These are phyloP conservation scores for Russula foetens DNA, from an alignment of 768 basidiomycete species.

Conservation along the genomic window DNA sequence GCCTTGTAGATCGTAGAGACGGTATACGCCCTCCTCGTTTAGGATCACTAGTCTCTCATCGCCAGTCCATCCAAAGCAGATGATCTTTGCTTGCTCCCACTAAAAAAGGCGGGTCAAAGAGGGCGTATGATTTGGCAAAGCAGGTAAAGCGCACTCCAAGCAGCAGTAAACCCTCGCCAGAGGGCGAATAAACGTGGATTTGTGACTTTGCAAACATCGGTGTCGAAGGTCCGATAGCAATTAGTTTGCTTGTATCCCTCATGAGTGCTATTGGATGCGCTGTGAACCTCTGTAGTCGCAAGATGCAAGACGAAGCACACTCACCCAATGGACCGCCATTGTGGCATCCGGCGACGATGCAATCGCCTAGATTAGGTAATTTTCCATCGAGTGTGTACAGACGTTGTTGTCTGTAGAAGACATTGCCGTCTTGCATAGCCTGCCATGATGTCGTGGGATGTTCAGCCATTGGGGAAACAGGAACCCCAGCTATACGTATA, in stretches of 20 bases:
- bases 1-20: slow-evolving; percentile 81
- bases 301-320: slow-evolving; percentile 19
- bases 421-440: slow-evolving; percentile 78
- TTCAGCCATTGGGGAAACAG: slow-evolving; percentile 37
- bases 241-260: slow-evolving; percentile 73
- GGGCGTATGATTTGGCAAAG: neutral
- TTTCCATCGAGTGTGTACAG: slow-evolving; percentile 79
- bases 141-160: slow-evolving; percentile 57
- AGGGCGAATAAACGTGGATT: slow-evolving; percentile 81
- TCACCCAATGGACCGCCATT: slow-evolving; percentile 87
- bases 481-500: too few species aligned
- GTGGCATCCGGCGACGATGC: slow-evolving; percentile 70
- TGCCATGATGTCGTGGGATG: slow-evolving; percentile 86
- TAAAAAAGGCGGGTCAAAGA: slow-evolving; percentile 29
- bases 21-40: slow-evolving; percentile 88
- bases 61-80: slow-evolving; percentile 78
- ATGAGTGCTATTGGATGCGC: slow-evolving; percentile 56
- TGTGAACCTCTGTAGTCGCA: neutral
- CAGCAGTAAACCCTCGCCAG: slow-evolving; percentile 61
- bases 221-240: slow-evolving; percentile 56
- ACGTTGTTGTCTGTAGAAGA: slow-evolving; percentile 82
- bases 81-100: slow-evolving; percentile 88
- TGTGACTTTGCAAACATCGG: slow-evolving; percentile 63
- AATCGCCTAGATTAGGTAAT: slow-evolving; percentile 70
- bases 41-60: slow-evolving; percentile 78